phyloP scores from a whole-genome alignment of 495 filamentous ascomycete species.

The Hypomontagnella monticulosa region DNA sequence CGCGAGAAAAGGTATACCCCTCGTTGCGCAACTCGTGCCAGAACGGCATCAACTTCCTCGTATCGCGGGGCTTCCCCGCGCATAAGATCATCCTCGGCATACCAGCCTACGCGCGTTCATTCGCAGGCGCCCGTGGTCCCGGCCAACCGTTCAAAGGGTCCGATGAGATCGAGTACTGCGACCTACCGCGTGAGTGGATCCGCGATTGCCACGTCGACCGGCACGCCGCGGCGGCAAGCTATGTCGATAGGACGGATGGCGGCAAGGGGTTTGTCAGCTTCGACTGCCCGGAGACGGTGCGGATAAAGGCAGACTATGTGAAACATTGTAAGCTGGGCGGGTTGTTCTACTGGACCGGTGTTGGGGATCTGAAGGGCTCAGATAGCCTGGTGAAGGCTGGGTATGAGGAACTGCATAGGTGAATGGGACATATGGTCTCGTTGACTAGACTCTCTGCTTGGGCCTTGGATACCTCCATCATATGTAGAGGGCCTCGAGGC shows the following conservation, averaged over 20 bases:
- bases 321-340: constrained; percentile 72
- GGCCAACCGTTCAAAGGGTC: constrained; percentile 65
- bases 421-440: not conserved
- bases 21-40: constrained; percentile 62
- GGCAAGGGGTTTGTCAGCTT: constrained; percentile 75
- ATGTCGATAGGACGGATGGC: constrained; percentile 50
- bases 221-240: constrained; percentile 66
- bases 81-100: constrained; percentile 77
- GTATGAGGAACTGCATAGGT: constrained; percentile 64
- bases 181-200: constrained; percentile 67
- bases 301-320: constrained; percentile 75
- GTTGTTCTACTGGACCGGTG: constrained; percentile 86
- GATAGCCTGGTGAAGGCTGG: constrained; percentile 74
- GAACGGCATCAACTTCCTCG: constrained; percentile 68
- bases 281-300: constrained; percentile 76
- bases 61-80: constrained; percentile 66
- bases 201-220: constrained; percentile 61
- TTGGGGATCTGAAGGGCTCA: constrained; percentile 66
- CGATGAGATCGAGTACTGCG: constrained; percentile 70
- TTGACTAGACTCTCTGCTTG: not conserved
- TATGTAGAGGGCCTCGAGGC: too few species aligned
- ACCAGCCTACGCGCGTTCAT: constrained; percentile 79
- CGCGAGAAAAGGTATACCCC: constrained; percentile 50
- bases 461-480: not conserved
- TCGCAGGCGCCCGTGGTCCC: constrained; percentile 67